These are phyloP conservation scores for Globisporangium recalcitrans DNA, from an alignment of 352 stramenopile genomes.

Conservation along the genomic window DNA sequence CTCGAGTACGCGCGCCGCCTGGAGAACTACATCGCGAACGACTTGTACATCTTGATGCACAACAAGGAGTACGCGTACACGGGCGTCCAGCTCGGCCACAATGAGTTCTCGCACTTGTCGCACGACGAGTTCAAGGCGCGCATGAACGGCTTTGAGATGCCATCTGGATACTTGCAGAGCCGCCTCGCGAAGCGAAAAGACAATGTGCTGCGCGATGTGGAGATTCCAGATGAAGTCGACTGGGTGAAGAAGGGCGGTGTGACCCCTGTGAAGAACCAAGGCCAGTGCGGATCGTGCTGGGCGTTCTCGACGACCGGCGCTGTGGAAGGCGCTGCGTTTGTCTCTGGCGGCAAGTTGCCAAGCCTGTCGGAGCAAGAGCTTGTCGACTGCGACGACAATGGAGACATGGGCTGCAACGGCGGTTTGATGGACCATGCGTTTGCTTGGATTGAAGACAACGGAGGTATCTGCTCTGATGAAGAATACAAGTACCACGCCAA, in stretches of 20 bases:
- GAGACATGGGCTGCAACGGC: slow-evolving; percentile 95
- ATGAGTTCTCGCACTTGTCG: slow-evolving; percentile 93
- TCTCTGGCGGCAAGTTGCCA: slow-evolving; percentile 88
- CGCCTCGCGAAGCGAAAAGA: slow-evolving; percentile 40
- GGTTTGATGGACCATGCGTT: slow-evolving; percentile 98
- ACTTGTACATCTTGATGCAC: slow-evolving; percentile 85
- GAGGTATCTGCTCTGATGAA: slow-evolving; percentile 91
- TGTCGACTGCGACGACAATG: slow-evolving; percentile 94
- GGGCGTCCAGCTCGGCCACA: slow-evolving; percentile 89
- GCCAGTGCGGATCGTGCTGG: slow-evolving; percentile 95
- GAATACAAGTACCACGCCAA: slow-evolving; percentile 94
- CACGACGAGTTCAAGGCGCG: slow-evolving; percentile 91
- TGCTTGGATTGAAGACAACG: slow-evolving; percentile 90
- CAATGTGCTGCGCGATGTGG: slow-evolving; percentile 18
- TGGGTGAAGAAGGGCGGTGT: slow-evolving; percentile 94
- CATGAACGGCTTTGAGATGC: slow-evolving; percentile 51
- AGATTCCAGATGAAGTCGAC: slow-evolving; percentile 87
- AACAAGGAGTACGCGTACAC: slow-evolving; percentile 67
- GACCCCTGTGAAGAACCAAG: slow-evolving; percentile 96
- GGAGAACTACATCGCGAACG: slow-evolving; percentile 79
- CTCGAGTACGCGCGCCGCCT: slow-evolving; percentile 66
- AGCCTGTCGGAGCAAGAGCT: slow-evolving; percentile 97
- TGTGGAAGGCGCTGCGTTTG: slow-evolving; percentile 95
- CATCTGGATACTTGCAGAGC: slow-evolving; percentile 54
- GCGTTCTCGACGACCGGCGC: slow-evolving; percentile 96